Evolutionary conservation across 164 flowering plant genomes (phyloP).

Genomic region (Brasenia schreberi): DNA sequence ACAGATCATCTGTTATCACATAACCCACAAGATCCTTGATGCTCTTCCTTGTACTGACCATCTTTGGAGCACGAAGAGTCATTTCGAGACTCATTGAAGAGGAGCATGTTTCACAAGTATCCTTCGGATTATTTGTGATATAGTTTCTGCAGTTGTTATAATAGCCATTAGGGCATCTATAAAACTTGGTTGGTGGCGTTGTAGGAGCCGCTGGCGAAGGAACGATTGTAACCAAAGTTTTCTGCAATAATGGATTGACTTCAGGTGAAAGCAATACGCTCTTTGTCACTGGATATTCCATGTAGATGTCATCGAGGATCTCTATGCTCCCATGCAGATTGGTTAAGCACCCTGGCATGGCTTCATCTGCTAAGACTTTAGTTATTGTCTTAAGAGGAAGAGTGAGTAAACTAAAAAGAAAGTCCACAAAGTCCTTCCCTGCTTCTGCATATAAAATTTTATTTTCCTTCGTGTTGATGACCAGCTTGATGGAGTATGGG

Average conservation of each 20-base stretch:
- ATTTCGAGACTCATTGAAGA: not conserved
- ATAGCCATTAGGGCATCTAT: not conserved
- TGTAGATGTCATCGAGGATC: not conserved
- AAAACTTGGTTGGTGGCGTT: not conserved
- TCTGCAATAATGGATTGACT: not conserved
- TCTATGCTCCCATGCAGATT: not conserved
- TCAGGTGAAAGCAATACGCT: not conserved
- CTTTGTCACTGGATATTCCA: not conserved
- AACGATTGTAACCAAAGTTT: not conserved
- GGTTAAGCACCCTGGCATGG: not conserved
- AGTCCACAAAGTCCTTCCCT: not conserved
- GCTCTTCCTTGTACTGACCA: not conserved
- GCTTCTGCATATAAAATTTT: not conserved
- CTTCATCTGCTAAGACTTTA: not conserved
- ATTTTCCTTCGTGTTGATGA: not conserved
- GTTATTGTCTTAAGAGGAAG: not conserved
- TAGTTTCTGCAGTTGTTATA: not conserved
- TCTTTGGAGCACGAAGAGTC: not conserved
- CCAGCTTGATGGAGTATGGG: not conserved
- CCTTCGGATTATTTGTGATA: not conserved
- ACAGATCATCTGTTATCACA: not conserved
- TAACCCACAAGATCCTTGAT: not conserved
- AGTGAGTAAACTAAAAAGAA: not conserved
- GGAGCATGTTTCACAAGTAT: not conserved
- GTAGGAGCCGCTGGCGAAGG: not conserved